Conservation (phyloP, 805 yeast genomes). For the Saccharomycodes ludwigii region DNA sequence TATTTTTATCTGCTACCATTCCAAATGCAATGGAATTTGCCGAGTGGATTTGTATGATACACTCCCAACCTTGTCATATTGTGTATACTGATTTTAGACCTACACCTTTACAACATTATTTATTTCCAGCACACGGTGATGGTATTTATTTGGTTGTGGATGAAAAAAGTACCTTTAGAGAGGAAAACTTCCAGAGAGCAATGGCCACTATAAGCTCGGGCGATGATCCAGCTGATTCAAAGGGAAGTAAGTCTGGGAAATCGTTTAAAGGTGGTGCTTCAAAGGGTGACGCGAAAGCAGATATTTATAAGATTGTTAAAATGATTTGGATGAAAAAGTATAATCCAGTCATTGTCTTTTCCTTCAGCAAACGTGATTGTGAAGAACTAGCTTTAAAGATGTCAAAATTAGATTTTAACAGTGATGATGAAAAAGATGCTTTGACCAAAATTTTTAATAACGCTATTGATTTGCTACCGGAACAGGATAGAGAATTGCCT, state of each 20-base stretch:
- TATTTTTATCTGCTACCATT: constrained; percentile 88
- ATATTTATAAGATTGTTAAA: constrained; percentile 90
- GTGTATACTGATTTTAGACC: constrained; percentile 98
- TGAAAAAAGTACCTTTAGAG: constrained; percentile 91
- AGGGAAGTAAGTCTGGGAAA: constrained; percentile 65
- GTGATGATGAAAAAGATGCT: constrained; percentile 87
- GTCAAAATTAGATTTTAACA: constrained; percentile 91
- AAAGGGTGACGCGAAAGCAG: constrained; percentile 59
- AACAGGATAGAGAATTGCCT: constrained; percentile 82
- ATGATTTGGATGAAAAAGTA: constrained; percentile 96
- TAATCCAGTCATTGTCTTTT: constrained; percentile 96
- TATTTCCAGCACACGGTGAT: constrained; percentile 97
- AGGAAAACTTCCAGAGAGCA: constrained; percentile 96
- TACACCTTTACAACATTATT: constrained; percentile 93
- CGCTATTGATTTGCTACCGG: constrained; percentile 81
- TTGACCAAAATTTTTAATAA: constrained; percentile 80
- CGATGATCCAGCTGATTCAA: constrained; percentile 59
- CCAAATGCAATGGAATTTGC: constrained; percentile 99
- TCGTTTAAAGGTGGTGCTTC: constrained; percentile 70
- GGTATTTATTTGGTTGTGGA: constrained; percentile 97
- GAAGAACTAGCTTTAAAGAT: constrained; percentile 87
- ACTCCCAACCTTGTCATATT: constrained; percentile 94
- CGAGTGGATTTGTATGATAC: constrained; percentile 95
- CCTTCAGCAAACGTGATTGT: constrained; percentile 96
- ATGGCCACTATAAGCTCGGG: constrained; percentile 88